Evolutionary conservation across 2,329 filamentous ascomycete genomes (phyloP).

Genomic region (Bipolaris sorokiniana): DNA sequence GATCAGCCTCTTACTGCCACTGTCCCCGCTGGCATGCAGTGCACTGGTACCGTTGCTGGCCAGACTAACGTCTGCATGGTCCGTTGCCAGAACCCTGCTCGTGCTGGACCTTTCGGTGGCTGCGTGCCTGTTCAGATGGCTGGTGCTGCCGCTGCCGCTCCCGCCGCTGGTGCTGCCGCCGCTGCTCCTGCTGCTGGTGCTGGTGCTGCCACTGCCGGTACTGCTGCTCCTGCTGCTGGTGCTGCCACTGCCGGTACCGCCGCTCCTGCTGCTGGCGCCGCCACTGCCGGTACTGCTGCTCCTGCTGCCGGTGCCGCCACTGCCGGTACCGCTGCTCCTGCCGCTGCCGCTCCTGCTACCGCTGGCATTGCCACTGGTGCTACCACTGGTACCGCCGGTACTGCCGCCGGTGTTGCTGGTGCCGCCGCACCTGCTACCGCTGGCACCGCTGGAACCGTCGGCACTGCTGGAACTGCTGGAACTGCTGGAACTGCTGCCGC

Average conservation of each 20-base stretch:
- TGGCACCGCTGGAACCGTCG: slow-evolving; percentile 7
- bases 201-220: slow-evolving; percentile 7
- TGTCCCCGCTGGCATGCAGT: slow-evolving; percentile 62
- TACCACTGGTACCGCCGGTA: slow-evolving; percentile 10
- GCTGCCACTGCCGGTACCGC: slow-evolving; percentile 3
- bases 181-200: slow-evolving; percentile 7
- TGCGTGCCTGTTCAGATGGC: slow-evolving; percentile 63
- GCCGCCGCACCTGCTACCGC: neutral
- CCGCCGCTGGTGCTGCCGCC: slow-evolving; percentile 15
- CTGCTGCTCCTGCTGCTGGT: slow-evolving; percentile 6
- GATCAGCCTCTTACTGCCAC: slow-evolving; percentile 61
- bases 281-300: slow-evolving; percentile 1
- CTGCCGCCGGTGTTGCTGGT: slow-evolving; percentile 7
- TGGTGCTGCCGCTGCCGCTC: slow-evolving; percentile 22
- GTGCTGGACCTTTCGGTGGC: slow-evolving; percentile 68
- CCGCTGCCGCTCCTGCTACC: slow-evolving; percentile 8
- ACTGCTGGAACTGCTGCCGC: slow-evolving; percentile 5
- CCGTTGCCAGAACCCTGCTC: slow-evolving; percentile 65
- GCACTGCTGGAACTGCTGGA: neutral
- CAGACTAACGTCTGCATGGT: slow-evolving; percentile 67
- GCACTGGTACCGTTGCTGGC: slow-evolving; percentile 66
- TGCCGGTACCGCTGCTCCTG: slow-evolving; percentile 12
- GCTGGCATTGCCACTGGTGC: slow-evolving; percentile 4
- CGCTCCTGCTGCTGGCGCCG: slow-evolving; percentile 3
- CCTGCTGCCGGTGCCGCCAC: slow-evolving; percentile 15